These are phyloP conservation scores for Suillus clintonianus DNA, from an alignment of 768 basidiomycete species.

Conservation along the genomic window DNA sequence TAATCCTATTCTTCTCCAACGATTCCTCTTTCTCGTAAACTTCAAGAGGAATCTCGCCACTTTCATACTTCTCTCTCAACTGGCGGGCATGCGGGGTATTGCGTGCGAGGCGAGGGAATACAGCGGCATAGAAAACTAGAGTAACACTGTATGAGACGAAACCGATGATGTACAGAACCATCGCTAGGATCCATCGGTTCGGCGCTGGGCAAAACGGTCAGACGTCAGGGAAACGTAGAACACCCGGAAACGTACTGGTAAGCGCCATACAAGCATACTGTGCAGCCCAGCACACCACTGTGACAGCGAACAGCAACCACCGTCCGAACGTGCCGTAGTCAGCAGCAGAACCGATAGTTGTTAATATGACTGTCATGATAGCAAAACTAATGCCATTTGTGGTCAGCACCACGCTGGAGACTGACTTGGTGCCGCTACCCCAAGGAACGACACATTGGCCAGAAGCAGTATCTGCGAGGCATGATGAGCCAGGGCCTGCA, in stretches of 20 bases:
- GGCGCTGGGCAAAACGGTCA: slow-evolving; percentile 44
- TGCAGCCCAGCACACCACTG: slow-evolving; percentile 76
- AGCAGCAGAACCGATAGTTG: slow-evolving; percentile 59
- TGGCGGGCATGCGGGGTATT: slow-evolving; percentile 67
- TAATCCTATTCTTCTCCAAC: slow-evolving; percentile 81
- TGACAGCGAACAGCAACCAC: slow-evolving; percentile 73
- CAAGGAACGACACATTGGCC: slow-evolving; percentile 81
- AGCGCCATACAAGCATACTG: slow-evolving; percentile 79
- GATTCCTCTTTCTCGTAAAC: slow-evolving; percentile 76
- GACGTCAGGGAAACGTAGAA: not conserved
- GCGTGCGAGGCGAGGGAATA: slow-evolving; percentile 79
- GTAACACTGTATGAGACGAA: slow-evolving; percentile 81
- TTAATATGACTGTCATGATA: slow-evolving; percentile 80
- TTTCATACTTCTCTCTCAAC: slow-evolving; percentile 56
- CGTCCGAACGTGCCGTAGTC: slow-evolving; percentile 58
- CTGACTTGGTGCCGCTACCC: slow-evolving; percentile 69
- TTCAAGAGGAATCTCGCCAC: slow-evolving; percentile 57
- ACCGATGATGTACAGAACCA: slow-evolving; percentile 78
- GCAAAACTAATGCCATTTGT: slow-evolving; percentile 78
- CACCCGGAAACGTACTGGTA: slow-evolving; percentile 49
- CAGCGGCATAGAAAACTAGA: slow-evolving; percentile 76
- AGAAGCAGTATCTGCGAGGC: slow-evolving; percentile 54
- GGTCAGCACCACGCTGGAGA: slow-evolving; percentile 75
- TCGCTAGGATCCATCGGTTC: slow-evolving; percentile 68
- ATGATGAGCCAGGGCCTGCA: slow-evolving; percentile 70